These are phyloP conservation scores for Kondoa malvinella DNA, from an alignment of 768 basidiomycete species.

Conservation along the genomic window DNA sequence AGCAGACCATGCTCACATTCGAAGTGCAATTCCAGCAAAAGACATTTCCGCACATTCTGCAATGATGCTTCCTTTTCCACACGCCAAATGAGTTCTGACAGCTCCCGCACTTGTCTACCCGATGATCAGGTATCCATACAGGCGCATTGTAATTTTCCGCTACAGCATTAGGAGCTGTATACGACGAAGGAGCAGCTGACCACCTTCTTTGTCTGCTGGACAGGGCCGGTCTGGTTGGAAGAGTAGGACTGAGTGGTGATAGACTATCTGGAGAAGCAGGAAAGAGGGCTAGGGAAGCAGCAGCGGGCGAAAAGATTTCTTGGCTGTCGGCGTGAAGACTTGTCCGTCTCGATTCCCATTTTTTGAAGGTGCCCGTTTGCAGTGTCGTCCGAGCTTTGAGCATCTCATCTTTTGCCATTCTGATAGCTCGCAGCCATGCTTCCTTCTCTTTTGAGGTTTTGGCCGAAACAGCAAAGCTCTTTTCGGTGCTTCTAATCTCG, in stretches of 20 bases:
- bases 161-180: neutral
- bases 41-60: slow-evolving; percentile 81
- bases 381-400: slow-evolving; percentile 26
- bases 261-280: neutral
- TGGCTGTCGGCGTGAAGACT: neutral
- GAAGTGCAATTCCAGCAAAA: slow-evolving; percentile 72
- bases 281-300: neutral
- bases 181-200: neutral
- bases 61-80: slow-evolving; percentile 92
- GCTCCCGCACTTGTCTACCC: slow-evolving; percentile 67
- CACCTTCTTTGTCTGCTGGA: slow-evolving; percentile 7
- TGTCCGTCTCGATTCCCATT: neutral
- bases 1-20: slow-evolving; percentile 38
- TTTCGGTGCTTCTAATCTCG: slow-evolving; percentile 24
- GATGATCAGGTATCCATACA: slow-evolving; percentile 79
- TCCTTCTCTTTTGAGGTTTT: slow-evolving; percentile 20
- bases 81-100: slow-evolving; percentile 72
- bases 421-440: slow-evolving; percentile 28
- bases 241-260: neutral
- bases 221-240: slow-evolving; percentile 8
- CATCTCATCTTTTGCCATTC: slow-evolving; percentile 26
- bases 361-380: slow-evolving; percentile 21
- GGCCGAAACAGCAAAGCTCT: slow-evolving; percentile 26
- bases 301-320: slow-evolving; percentile 3
- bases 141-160: slow-evolving; percentile 68